Base-by-base conservation (phyloP, 2,329 filamentous ascomycete species). In the Drechslerella coelobrocha region DNA sequence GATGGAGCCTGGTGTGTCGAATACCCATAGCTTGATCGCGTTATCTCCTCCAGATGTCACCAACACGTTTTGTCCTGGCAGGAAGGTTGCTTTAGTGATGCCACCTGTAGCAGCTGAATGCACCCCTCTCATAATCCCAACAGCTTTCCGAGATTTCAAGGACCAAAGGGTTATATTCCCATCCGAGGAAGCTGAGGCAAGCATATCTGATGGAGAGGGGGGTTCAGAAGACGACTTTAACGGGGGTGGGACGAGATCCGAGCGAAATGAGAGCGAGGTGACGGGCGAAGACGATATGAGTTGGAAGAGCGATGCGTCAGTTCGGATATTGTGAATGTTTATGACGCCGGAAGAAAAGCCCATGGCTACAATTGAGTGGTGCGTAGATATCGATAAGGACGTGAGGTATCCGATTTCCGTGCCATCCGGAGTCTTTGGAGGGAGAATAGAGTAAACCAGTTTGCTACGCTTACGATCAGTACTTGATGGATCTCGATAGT, bases 81-180 rank as follows among this genome's bases (percentile, higher is more conserved):
- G 82, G 76, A 99, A 99, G 76, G 97, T 91, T 19, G 96, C 82
- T 77, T 90, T 92, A 81, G 88, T 95, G 50, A 97, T 85, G 2
- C 92, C 93, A 26, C 90, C 89, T 0, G 84, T 84, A 2, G 90
- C 88, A 4, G 90, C 88, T 74, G 92, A 91, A 78, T 99, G 94
- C 0, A 93, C 94, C 61, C 91, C 90, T 74, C 92, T 87, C 34
- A 99, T 83, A 10, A 96, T 86, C 51, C 94, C 92, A 80, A 90
- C 90, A 61, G 96, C 88, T 75, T 91, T 87, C 14, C 92, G 92
- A 37, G 89, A 84, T 77, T 97, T 97, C 62, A 99, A 83, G 78
- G 99, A 94, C 94, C 94, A 99, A 73, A 99, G 89, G 0, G 91
- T 96, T 47, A 99, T 85, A 78, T 99, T 94, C 31, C 94, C 93